Conservation (phyloP, 2,329 filamentous ascomycete species). For the Neopestalotiopsis clavispora region DNA sequence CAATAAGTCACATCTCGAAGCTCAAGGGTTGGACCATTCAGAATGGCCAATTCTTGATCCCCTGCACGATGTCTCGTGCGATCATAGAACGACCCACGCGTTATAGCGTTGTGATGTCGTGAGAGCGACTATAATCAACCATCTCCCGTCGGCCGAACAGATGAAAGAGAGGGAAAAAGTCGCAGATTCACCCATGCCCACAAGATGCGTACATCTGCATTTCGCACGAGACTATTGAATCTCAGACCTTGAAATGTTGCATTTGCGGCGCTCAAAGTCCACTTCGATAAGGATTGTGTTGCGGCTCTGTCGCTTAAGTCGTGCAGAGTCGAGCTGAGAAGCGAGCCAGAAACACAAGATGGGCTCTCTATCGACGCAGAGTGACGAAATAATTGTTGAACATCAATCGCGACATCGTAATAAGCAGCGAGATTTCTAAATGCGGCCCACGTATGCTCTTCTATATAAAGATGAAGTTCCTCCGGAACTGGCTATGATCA, state of each 20-base stretch:
- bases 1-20: not conserved
- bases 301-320: not conserved
- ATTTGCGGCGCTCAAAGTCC: not conserved
- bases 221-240: not conserved
- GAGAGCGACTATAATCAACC: not conserved
- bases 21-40: not conserved
- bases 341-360: not conserved
- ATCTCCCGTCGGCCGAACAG: not conserved
- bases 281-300: not conserved
- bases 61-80: not conserved
- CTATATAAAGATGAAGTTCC: not conserved
- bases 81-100: not conserved
- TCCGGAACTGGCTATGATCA: not conserved
- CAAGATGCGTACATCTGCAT: not conserved
- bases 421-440: not conserved
- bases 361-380: not conserved
- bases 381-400: not conserved
- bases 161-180: not conserved
- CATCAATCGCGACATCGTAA: not conserved
- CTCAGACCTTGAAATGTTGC: not conserved
- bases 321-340: not conserved
- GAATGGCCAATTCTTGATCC: not conserved
- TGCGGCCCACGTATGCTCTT: not conserved
- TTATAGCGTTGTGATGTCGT: constrained; percentile 5
- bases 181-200: not conserved